These are phyloP conservation scores for Kondoa malvinella DNA, from an alignment of 768 basidiomycete genomes.

Conservation along the genomic window DNA sequence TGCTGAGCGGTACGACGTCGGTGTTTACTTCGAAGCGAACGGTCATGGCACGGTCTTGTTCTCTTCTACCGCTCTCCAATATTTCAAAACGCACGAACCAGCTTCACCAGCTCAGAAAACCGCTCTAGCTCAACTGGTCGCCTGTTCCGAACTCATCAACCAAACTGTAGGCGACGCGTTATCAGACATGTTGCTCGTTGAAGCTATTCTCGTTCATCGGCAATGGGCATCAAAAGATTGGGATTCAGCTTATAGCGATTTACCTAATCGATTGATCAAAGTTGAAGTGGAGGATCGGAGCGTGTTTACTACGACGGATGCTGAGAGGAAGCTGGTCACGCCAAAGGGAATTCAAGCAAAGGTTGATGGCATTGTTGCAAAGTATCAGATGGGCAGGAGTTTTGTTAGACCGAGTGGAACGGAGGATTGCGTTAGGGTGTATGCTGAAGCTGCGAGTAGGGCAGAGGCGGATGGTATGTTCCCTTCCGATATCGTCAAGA, in stretches of 20 bases:
- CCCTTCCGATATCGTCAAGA: not conserved
- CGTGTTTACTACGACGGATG: slow-evolving; percentile 77
- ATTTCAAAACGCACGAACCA: slow-evolving; percentile 48
- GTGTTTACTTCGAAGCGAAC: slow-evolving; percentile 99
- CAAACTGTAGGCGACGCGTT: slow-evolving; percentile 96
- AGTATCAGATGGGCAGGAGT: slow-evolving; percentile 66
- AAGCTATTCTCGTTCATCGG: slow-evolving; percentile 74
- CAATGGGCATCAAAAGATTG: slow-evolving; percentile 59
- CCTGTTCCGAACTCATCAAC: slow-evolving; percentile 73
- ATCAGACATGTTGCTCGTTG: slow-evolving; percentile 88
- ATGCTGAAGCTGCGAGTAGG: slow-evolving; percentile 68
- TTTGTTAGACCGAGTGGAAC: slow-evolving; percentile 96
- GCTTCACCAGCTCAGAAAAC: slow-evolving; percentile 53
- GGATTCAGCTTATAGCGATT: slow-evolving; percentile 81
- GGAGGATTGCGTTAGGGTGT: slow-evolving; percentile 93
- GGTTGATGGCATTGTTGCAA: slow-evolving; percentile 62
- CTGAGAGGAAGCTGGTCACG: slow-evolving; percentile 68
- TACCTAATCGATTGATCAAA: slow-evolving; percentile 88
- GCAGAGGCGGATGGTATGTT: slow-evolving; percentile 65
- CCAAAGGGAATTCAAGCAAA: slow-evolving; percentile 63
- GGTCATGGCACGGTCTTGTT: slow-evolving; percentile 96
- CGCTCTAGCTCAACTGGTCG: slow-evolving; percentile 38
- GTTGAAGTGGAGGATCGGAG: slow-evolving; percentile 60
- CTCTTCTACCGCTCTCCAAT: slow-evolving; percentile 53
- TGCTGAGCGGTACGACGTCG: slow-evolving; percentile 78